phyloP scores from a whole-genome alignment of 2,329 filamentous ascomycete species.

The Exophiala viscosa region DNA sequence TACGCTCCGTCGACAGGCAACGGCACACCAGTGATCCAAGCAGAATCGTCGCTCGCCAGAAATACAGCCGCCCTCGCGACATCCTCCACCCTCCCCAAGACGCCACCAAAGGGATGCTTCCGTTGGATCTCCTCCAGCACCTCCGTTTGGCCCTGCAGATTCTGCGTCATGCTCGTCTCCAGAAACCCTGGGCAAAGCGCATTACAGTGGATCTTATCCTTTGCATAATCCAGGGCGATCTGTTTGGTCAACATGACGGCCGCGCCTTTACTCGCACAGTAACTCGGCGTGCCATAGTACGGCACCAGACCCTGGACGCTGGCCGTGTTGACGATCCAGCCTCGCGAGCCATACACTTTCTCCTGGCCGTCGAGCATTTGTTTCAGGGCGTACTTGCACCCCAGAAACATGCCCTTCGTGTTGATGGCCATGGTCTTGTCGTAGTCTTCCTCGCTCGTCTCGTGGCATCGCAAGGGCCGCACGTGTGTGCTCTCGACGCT shows the following conservation, averaged over 20 bases:
- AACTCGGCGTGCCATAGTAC: slow-evolving; percentile 28
- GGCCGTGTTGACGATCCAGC: slow-evolving; percentile 45
- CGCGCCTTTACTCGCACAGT: slow-evolving; percentile 48
- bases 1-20: slow-evolving; percentile 48
- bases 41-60: slow-evolving; percentile 46
- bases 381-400: slow-evolving; percentile 79
- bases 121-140: slow-evolving; percentile 11
- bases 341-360: slow-evolving; percentile 7
- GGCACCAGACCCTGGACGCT: slow-evolving; percentile 19
- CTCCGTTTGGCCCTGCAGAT: slow-evolving; percentile 34
- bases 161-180: slow-evolving; percentile 38
- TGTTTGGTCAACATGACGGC: slow-evolving; percentile 46
- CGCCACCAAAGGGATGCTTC: slow-evolving; percentile 18
- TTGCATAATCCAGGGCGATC: slow-evolving; percentile 44
- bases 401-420: slow-evolving; percentile 94
- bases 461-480: slow-evolving; percentile 18
- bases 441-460: slow-evolving; percentile 70
- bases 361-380: slow-evolving; percentile 26
- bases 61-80: slow-evolving; percentile 43
- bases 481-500: slow-evolving; percentile 17
- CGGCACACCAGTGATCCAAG: slow-evolving; percentile 45
- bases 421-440: slow-evolving; percentile 90
- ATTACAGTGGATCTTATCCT: slow-evolving; percentile 42
- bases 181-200: slow-evolving; percentile 42
- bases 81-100: slow-evolving; percentile 29